These are phyloP conservation scores for Periconia digitata DNA, from an alignment of 2,329 filamentous ascomycete genomes.

Conservation along the genomic window DNA sequence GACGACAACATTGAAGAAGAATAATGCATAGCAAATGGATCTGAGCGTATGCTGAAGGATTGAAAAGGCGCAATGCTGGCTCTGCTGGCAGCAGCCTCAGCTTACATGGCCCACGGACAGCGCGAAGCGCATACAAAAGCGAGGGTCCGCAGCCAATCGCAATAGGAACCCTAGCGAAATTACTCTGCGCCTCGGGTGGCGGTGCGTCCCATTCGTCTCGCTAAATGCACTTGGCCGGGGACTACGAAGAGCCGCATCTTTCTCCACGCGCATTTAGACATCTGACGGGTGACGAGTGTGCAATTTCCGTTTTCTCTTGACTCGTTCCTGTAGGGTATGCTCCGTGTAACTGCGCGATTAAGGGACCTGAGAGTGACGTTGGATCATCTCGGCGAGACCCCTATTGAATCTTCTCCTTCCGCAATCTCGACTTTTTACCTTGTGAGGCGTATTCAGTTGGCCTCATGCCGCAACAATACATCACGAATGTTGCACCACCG, in stretches of 20 bases:
- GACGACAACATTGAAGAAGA: too few relatives aligned
- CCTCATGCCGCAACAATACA: too few relatives aligned
- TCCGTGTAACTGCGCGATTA: not conserved
- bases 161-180: not conserved
- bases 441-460: constrained; percentile 1
- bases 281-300: not conserved
- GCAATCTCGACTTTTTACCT: not conserved
- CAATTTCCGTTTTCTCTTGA: not conserved
- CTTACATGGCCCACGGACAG: not conserved
- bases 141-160: not conserved
- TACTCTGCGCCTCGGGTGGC: not conserved
- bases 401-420: not conserved
- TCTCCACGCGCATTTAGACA: not conserved
- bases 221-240: not conserved
- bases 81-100: not conserved
- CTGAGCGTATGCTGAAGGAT: not conserved
- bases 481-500: not conserved
- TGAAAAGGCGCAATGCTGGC: not conserved
- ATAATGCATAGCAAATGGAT: not conserved
- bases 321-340: not conserved
- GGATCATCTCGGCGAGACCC: not conserved
- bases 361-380: not conserved
- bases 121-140: not conserved
- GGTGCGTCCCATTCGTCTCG: not conserved
- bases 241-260: constrained; percentile 2